Evolutionary conservation across 192 early-diverging fungal genomes (phyloP).

Genomic region (Mortierella claussenii): DNA sequence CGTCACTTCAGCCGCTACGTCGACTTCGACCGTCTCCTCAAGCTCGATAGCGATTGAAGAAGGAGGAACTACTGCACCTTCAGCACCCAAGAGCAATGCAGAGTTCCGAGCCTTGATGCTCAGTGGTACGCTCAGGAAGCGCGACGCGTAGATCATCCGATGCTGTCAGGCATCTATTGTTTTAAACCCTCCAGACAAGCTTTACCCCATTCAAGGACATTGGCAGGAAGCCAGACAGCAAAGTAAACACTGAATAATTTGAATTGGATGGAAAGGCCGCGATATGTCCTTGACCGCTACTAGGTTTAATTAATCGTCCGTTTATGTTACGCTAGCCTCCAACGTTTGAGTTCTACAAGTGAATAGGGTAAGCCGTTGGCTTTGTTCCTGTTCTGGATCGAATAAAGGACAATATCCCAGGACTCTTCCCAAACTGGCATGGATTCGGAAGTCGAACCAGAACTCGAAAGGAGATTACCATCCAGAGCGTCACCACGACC

Average conservation of each 20-base stretch:
- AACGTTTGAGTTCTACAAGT: conserved; percentile 29
- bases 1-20: neutral
- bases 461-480: neutral
- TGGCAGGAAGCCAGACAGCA: no score
- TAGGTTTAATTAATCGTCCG: no score
- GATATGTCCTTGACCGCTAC: no score
- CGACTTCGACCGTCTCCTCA: neutral
- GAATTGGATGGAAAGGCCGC: no score
- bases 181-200: no score
- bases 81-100: conserved; percentile 18
- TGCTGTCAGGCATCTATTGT: neutral
- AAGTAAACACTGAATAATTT: no score
- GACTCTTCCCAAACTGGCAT: conserved; percentile 8
- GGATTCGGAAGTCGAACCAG: no score
- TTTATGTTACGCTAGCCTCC: conserved; percentile 13
- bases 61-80: neutral
- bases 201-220: no score
- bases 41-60: neutral
- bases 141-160: neutral
- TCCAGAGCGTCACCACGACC: neutral
- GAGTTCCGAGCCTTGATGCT: conserved; percentile 32
- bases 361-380: conserved; percentile 6
- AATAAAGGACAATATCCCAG: conserved; percentile 42
- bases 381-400: conserved; percentile 20
- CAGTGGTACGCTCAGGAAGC: conserved; percentile 34